Evolutionary conservation across 1,139 yeast genomes (phyloP).

Genomic region (Taphrina communis): DNA sequence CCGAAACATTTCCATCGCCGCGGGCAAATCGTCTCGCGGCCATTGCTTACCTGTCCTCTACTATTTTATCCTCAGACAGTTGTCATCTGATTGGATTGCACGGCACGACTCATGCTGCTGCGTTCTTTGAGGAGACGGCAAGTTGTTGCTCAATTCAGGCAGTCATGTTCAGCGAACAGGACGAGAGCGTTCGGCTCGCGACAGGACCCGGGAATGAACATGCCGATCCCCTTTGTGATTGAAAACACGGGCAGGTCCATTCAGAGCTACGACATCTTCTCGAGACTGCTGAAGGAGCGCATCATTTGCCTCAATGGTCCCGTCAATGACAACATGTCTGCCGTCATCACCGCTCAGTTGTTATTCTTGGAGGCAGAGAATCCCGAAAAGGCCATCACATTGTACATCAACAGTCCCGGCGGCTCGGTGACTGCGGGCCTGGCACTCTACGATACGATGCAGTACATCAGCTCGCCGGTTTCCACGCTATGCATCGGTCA

Average conservation of each 20-base stretch:
- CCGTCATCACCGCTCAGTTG: slow-evolving; percentile 52
- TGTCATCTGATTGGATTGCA: too few relatives aligned
- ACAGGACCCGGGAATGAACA: slow-evolving; percentile 21
- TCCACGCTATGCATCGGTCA: slow-evolving; percentile 53
- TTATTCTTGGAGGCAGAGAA: slow-evolving; percentile 50
- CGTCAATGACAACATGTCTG: slow-evolving; percentile 49
- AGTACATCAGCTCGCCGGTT: slow-evolving; percentile 51
- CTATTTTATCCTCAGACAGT: too few relatives aligned
- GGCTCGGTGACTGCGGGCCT: slow-evolving; percentile 52
- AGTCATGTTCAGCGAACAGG: not conserved
- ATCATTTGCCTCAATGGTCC: slow-evolving; percentile 51
- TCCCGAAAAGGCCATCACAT: slow-evolving; percentile 49
- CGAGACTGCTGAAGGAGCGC: slow-evolving; percentile 49
- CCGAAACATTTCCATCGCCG: not conserved
- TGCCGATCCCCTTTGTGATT: slow-evolving; percentile 51
- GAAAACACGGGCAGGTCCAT: slow-evolving; percentile 42
- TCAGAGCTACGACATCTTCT: slow-evolving; percentile 45
- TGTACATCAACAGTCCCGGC: slow-evolving; percentile 53
- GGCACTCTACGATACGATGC: slow-evolving; percentile 53
- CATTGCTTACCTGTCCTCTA: too few relatives aligned
- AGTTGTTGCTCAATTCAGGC: too few relatives aligned
- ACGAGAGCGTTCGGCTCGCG: slow-evolving; percentile 5
- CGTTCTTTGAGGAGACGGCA: not conserved
- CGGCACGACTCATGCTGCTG: not conserved
- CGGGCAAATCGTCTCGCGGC: too few relatives aligned